Conservation (phyloP, 495 filamentous ascomycete species). For the Penicillium bovifimosum region DNA sequence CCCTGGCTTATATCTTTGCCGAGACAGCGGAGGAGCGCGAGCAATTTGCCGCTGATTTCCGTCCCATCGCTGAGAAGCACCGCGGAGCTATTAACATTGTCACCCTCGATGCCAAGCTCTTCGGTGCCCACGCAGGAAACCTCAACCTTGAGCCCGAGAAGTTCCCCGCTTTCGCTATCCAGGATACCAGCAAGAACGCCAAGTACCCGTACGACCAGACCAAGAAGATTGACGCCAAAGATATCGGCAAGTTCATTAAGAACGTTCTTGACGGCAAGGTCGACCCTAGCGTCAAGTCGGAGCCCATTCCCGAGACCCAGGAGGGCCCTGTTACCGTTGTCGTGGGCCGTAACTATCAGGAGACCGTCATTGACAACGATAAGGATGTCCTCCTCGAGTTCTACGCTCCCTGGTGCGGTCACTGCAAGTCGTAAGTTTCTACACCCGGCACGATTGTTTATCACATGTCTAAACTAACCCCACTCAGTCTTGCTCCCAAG, state of each 20-base stretch:
- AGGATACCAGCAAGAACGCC: constrained; percentile 90
- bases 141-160: constrained; percentile 92
- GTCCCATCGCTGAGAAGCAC: constrained; percentile 50
- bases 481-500: constrained; percentile 56
- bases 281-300: constrained; percentile 94
- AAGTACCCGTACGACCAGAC: constrained; percentile 93
- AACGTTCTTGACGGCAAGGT: constrained; percentile 85
- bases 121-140: constrained; percentile 93
- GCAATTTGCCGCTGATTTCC: constrained; percentile 59
- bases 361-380: constrained; percentile 83
- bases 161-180: constrained; percentile 97
- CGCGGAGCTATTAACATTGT: constrained; percentile 92
- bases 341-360: constrained; percentile 91
- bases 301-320: constrained; percentile 93
- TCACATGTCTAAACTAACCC: not conserved
- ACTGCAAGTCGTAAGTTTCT: constrained; percentile 80
- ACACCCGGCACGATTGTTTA: not conserved
- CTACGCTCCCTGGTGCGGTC: constrained; percentile 98
- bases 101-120: constrained; percentile 93
- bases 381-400: constrained; percentile 99
- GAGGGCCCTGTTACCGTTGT: constrained; percentile 84
- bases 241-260: constrained; percentile 78
- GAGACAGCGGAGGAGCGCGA: constrained; percentile 87
- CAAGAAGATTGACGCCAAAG: constrained; percentile 69
- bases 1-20: constrained; percentile 96